Conservation (phyloP, 1,284 basidiomycete species). For the Apiotrichum veenhuisii region DNA sequence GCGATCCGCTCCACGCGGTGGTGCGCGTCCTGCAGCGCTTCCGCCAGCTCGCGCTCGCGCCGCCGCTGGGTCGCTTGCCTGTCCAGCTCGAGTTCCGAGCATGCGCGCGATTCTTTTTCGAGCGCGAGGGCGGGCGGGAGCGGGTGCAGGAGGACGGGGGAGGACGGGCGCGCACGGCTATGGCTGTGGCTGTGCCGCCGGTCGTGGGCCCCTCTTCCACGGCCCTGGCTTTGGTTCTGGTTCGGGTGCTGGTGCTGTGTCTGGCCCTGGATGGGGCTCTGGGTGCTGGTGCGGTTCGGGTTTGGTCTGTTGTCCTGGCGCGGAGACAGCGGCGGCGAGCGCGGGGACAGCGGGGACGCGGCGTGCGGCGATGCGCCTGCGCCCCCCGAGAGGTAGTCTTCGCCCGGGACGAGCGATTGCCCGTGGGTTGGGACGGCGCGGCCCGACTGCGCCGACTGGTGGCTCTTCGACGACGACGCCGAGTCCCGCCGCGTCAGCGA, state of each 20-base stretch:
- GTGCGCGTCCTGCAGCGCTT: conserved; percentile 46
- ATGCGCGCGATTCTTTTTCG: conserved; percentile 27
- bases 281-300: too few species aligned
- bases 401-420: neutral
- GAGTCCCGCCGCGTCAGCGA: neutral
- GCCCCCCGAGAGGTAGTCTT: neutral
- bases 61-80: conserved; percentile 31
- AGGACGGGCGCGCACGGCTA: conserved; percentile 19
- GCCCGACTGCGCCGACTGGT: neutral
- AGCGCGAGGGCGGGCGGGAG: conserved; percentile 32
- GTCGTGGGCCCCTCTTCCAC: too few species aligned
- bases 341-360: neutral
- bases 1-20: conserved; percentile 33
- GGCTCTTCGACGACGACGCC: too few species aligned
- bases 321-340: neutral
- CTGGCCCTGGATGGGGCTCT: too few species aligned
- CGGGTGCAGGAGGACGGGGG: conserved; percentile 39
- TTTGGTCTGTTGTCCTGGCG: too few species aligned
- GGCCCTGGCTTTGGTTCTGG: too few species aligned
- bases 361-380: neutral
- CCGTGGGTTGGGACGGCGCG: neutral
- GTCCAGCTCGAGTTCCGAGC: conserved; percentile 44
- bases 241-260: too few species aligned
- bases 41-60: conserved; percentile 37
- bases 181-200: neutral